These are phyloP conservation scores for Gracilariopsis chorda DNA, from an alignment of 23 red algal species.

Conservation along the genomic window DNA sequence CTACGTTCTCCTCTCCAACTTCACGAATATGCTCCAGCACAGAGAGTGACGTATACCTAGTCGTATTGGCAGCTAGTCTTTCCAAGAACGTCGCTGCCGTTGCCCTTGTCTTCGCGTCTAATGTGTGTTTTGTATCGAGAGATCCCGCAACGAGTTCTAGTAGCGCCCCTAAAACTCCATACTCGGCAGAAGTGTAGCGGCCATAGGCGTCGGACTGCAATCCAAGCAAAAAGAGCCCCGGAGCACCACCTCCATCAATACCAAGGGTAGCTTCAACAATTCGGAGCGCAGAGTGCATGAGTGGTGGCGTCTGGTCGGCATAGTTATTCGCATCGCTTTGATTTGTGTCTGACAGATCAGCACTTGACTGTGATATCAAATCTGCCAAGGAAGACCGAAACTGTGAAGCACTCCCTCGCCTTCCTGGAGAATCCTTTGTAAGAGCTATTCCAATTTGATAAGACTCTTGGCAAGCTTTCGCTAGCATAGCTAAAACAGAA, in stretches of 20 bases:
- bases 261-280: conserved; percentile 64
- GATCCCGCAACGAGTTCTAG: conserved; percentile 9
- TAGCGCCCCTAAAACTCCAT: conserved; percentile 30
- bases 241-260: conserved; percentile 32
- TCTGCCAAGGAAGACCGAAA: conserved; percentile 49
- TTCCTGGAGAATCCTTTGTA: conserved; percentile 9
- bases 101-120: conserved; percentile 1
- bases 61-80: conserved; percentile 19
- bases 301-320: neutral
- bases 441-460: conserved; percentile 29
- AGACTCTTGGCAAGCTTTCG: conserved; percentile 40
- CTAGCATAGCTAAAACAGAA: conserved; percentile 56
- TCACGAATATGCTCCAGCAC: conserved; percentile 16
- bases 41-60: neutral
- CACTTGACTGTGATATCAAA: conserved; percentile 24
- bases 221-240: conserved; percentile 50
- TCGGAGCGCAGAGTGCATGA: conserved; percentile 60
- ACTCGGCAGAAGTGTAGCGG: neutral
- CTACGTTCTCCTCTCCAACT: neutral
- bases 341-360: neutral
- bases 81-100: conserved; percentile 36
- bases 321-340: neutral
- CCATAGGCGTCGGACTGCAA: neutral
- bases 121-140: neutral
- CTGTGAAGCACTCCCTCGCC: conserved; percentile 30